Base-by-base conservation (phyloP, 306 rosid genomes). In the Lotus japonicus region DNA sequence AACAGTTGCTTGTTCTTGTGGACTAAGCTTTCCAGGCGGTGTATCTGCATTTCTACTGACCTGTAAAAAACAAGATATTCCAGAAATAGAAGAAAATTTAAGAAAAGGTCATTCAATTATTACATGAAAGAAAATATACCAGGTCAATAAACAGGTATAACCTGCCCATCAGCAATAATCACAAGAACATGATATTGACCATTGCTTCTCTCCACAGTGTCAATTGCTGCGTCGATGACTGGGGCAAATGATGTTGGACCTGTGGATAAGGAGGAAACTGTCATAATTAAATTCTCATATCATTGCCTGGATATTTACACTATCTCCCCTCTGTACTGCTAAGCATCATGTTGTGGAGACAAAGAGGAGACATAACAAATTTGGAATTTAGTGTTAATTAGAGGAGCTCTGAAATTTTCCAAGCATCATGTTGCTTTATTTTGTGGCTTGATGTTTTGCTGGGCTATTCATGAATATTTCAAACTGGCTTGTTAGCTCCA, bases 91-190 rank as follows among this genome's bases (percentile, higher is more conserved):
- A 66, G 42, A n/a, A 23, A 51, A 52, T 65, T 26, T 9, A 53
- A 31, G 51, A 72, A 66, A 51, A 23, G 18, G 41, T 41, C 75
- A 45, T 7, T 57, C 18, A 52, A 31, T 33, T 16, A 31, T 26
- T 46, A 2, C 68, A 42, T 11, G 50, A 64, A 28, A 31, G 68
- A 66, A 51, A 54, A 8, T 17, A 36, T 26, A 31, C 41, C 23
- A 26, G 18, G 17, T 16, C 18, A 57, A 68, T 39, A 64, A 73
- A 82, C 3, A 8, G 33, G 43, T 73, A 49, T 71, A 77, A 91
- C 97, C 97, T 91, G 97, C 72, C 97, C 97, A 21, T 91, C 97
- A 19, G 97, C 97, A 73, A 91, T 78, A 56, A 91, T 86, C 81
- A 91, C 91, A 58, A 91, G 97, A 76, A 91, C 89, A 60, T 91